These are phyloP conservation scores for Penicillium paneum DNA, from an alignment of 2,329 filamentous ascomycete species.

Conservation along the genomic window DNA sequence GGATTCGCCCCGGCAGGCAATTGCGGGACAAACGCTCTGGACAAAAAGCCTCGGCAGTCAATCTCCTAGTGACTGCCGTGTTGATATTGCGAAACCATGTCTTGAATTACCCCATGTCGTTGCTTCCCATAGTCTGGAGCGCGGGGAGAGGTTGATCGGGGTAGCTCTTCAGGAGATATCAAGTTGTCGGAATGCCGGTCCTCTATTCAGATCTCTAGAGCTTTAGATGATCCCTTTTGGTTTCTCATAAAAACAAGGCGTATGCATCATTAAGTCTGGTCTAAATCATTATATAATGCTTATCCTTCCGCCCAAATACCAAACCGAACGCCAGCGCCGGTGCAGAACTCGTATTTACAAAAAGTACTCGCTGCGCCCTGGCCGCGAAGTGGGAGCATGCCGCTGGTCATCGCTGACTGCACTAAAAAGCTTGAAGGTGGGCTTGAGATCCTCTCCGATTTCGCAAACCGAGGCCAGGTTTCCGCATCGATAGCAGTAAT, in stretches of 20 bases:
- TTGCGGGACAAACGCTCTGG: not conserved
- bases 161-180: not conserved
- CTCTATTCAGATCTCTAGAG: not conserved
- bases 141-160: not conserved
- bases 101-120: not conserved
- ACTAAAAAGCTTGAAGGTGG: slow-evolving; percentile 68
- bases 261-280: slow-evolving; percentile 32
- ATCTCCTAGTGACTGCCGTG: not conserved
- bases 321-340: slow-evolving; percentile 36
- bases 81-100: not conserved
- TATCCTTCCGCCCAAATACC: slow-evolving; percentile 19
- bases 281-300: slow-evolving; percentile 39
- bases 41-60: not conserved
- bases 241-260: slow-evolving; percentile 6
- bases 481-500: slow-evolving; percentile 97
- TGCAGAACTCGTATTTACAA: slow-evolving; percentile 37
- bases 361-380: slow-evolving; percentile 49
- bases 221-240: not conserved
- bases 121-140: not conserved
- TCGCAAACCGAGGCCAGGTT: slow-evolving; percentile 91
- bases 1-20: slow-evolving; percentile 9
- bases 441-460: slow-evolving; percentile 76
- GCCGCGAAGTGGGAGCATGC: slow-evolving; percentile 44
- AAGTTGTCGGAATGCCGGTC: not conserved
- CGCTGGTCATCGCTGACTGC: slow-evolving; percentile 48